phyloP scores from a whole-genome alignment of 306 rosid genomes.

The Begonia loranthoides region DNA sequence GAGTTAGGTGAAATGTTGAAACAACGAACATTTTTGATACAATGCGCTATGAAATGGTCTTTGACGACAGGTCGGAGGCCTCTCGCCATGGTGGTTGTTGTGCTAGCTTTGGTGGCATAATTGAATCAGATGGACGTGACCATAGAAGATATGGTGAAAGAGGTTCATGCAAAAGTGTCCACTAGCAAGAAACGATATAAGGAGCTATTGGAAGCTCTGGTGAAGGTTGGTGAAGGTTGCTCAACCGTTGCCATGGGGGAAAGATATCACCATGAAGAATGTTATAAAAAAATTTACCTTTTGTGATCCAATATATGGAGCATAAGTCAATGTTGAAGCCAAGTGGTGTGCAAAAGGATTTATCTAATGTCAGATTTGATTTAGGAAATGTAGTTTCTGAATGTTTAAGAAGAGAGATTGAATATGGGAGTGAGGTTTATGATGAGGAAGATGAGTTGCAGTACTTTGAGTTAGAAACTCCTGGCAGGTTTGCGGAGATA shows the following conservation, averaged over 20 bases:
- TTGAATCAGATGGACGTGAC: constrained; percentile 36
- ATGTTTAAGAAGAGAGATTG: constrained; percentile 25
- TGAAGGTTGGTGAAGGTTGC: constrained; percentile 70
- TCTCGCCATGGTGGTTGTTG: constrained; percentile 57
- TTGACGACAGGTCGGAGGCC: constrained; percentile 68
- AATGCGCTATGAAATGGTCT: constrained; percentile 65
- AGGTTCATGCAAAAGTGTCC: constrained; percentile 34
- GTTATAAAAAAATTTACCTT: constrained; percentile 41
- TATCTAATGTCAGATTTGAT: constrained; percentile 23
- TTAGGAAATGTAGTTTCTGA: constrained; percentile 38
- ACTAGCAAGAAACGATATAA: constrained; percentile 45
- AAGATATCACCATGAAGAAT: constrained; percentile 50
- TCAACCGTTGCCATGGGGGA: constrained; percentile 76
- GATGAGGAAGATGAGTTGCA: constrained; percentile 18
- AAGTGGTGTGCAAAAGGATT: constrained; percentile 14
- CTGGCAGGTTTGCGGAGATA: background rate
- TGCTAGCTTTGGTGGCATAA: constrained; percentile 45
- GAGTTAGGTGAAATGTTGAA: constrained; percentile 24
- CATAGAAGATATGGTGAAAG: constrained; percentile 42
- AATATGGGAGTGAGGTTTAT: constrained; percentile 11
- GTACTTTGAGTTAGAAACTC: constrained; percentile 17
- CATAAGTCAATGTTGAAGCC: constrained; percentile 42
- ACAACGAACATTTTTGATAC: constrained; percentile 57
- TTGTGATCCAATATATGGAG: constrained; percentile 65
- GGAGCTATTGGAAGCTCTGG: constrained; percentile 56